Base-by-base conservation (phyloP, 257 asterid genomes). In the Buddleja alternifolia region DNA sequence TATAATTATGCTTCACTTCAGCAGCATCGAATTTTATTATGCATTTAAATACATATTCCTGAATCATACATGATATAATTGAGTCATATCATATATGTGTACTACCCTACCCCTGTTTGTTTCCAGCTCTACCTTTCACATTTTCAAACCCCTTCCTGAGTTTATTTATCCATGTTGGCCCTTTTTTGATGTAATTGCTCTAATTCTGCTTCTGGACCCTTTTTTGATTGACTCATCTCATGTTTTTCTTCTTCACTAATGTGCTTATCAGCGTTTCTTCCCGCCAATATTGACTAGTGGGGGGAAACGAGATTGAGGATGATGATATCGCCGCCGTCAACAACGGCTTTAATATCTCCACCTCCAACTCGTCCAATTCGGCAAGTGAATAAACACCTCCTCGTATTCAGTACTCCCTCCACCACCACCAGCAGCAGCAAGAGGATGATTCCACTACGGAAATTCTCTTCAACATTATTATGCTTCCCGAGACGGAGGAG, bases 181-280 rank as follows among this genome's bases (percentile, higher is more conserved):
- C 20, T 58, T 60, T 53, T 70, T 53, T 34, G 32, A 53, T 67
- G 8, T 67, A 55, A 53, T 60, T 41, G 29, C 63, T 64, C 20
- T 23, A 51, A 7, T 24, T 60, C 39, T 0, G 46, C 32, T 29
- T 23, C 34, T 32, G 6, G 21, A 32, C 69, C n/a, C n/a, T 17
- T 34, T 12, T 24, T 42, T 69, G 57, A 36, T 16, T 64, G 41
- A 37, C 50, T 66, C 19, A 12, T 48, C 10, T 73, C 42, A 48
- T 19, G 3, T 47, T 34, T 0, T 58, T 23, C 32, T 36, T 7
- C 19, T 12, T 55, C 32, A 60, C 10, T 25, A 39, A 25, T 40
- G 36, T 63, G 41, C 37, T 19, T 57, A 8, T 36, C 15, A 36
- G 16, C 56, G 66, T 51, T 71, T 36, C 25, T 46, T 48, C 29